Evolutionary conservation across 192 early-diverging fungal species (phyloP), one percentile per base, ranked within the genome.

Genomic region (Coemansia sp.): DNA sequence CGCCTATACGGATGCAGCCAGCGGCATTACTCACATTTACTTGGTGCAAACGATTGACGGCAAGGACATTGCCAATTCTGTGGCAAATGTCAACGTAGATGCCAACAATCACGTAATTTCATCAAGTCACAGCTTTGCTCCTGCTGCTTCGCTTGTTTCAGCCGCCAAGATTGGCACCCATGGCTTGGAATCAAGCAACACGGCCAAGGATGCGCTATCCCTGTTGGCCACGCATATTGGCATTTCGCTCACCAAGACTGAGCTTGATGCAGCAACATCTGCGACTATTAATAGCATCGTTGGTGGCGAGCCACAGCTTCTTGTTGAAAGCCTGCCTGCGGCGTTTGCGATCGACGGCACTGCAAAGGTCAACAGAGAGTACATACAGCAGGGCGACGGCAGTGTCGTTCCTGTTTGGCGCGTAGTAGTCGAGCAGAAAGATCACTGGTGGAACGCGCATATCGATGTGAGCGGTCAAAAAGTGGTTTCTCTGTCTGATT

Each of bases 11-110:
- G 90, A 91, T 6, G 75, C 87, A 14, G 86, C 89, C 73, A 91
- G 86, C 44, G 91, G 90, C 29, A 86, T 95, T 7, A 93, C 93
- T n/a, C 93, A 95, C 75, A 92, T 96, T 11, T 91, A 95, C 74
- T 66, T 94, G 35, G 87, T 89, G 54, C 95, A 98, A 72, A 68
- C 84, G 5, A 63, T 87, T 21, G 68, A 88, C 69, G 93, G 90
- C 27, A 57, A 91, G 5, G 88, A 91, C 69, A 85, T 98, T 8
- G 79, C 87, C 56, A 98, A 98, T 75, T 91, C 85, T 39, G 90
- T 94, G 67, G 92, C 91, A 42, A 94, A 93, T 69, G 82, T 94
- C 73, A 94, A 98, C 66, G 73, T 95, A 21, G 88, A 88, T 62
- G 51, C 60, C 4, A 60, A 79, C 24, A 89, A 89, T 37, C 59